phyloP scores from a whole-genome alignment of 352 stramenopile species.

The Phytophthora podocarpi region DNA sequence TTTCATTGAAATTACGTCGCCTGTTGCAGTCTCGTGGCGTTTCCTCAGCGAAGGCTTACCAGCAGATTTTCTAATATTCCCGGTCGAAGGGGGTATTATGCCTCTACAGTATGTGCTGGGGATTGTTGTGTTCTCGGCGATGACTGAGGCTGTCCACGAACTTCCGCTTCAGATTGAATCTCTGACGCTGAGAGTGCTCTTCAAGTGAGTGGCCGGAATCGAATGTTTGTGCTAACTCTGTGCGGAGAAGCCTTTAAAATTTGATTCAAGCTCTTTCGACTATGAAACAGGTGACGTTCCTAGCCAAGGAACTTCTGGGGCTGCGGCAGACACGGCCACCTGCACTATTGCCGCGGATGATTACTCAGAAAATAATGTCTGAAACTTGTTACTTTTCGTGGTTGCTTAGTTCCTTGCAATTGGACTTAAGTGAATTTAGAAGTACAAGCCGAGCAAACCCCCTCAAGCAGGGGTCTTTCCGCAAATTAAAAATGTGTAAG shows the following conservation, averaged over 20 bases:
- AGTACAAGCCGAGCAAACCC: too few species aligned
- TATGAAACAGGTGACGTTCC: constrained; percentile 14
- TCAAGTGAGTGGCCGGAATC: constrained; percentile 42
- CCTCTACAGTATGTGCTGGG: constrained; percentile 68
- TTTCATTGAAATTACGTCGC: constrained; percentile 82
- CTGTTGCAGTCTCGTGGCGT: constrained; percentile 80
- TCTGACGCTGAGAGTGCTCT: constrained; percentile 81
- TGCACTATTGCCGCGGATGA: too few species aligned
- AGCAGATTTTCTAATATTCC: constrained; percentile 73
- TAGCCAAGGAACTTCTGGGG: background rate
- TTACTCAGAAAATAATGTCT: too few species aligned
- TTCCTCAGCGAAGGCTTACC: constrained; percentile 44
- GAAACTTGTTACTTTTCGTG: too few species aligned
- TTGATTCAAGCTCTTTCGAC: constrained; percentile 88
- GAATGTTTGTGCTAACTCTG: constrained; percentile 41
- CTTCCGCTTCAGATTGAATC: constrained; percentile 72
- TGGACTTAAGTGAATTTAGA: too few species aligned
- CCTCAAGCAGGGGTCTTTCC: too few species aligned
- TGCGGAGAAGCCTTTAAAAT: constrained; percentile 92
- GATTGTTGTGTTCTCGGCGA: constrained; percentile 73
- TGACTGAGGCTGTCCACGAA: constrained; percentile 70
- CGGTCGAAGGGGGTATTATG: constrained; percentile 73
- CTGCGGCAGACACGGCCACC: background rate
- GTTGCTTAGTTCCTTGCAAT: too few species aligned
- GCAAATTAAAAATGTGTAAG: too few species aligned